A percentile compares a stretch with the other conserved stretches of the same genome.
phyloP scores from a whole-genome alignment of 106 monocot genomes.

The Narthecium ossifragum region DNA sequence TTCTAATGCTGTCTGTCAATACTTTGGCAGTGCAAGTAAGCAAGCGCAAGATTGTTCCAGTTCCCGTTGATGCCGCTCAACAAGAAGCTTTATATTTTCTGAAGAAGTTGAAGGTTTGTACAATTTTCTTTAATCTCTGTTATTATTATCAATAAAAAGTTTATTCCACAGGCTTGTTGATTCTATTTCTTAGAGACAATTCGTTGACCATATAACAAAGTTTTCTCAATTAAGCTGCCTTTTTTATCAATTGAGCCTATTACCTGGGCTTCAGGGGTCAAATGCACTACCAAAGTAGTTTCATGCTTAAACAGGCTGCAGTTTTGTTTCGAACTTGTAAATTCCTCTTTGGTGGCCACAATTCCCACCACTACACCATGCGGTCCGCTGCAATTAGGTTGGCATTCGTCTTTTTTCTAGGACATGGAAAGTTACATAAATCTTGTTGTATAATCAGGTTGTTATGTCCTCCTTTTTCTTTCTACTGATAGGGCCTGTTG shows the following conservation, averaged over 20 bases:
- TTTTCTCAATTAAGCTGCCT: no score
- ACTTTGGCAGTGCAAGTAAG: slow-evolving; percentile 17
- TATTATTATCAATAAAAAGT: not conserved
- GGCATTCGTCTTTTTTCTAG: no score
- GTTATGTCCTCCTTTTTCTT: not conserved
- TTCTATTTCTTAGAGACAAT: not conserved
- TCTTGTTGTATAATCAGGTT: not conserved
- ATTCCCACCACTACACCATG: no score
- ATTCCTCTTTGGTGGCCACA: no score
- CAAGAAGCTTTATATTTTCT: slow-evolving; percentile 60
- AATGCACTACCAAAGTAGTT: no score
- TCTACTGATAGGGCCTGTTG: not conserved
- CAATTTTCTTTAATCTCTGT: not conserved
- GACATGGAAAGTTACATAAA: not conserved
- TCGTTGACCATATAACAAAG: not conserved
- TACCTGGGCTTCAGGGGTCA: no score
- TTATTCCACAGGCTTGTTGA: not conserved
- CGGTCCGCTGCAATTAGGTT: no score
- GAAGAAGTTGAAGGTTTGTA: slow-evolving; percentile 69
- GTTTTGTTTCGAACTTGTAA: no score
- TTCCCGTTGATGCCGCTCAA: slow-evolving; percentile 61
- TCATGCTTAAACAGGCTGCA: no score
- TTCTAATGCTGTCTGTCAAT: not conserved
- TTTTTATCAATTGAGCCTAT: no score
- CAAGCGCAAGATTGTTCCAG: slow-evolving; percentile 30